Conservation (phyloP, 257 asterid species). For the Solanum lignicaule region DNA sequence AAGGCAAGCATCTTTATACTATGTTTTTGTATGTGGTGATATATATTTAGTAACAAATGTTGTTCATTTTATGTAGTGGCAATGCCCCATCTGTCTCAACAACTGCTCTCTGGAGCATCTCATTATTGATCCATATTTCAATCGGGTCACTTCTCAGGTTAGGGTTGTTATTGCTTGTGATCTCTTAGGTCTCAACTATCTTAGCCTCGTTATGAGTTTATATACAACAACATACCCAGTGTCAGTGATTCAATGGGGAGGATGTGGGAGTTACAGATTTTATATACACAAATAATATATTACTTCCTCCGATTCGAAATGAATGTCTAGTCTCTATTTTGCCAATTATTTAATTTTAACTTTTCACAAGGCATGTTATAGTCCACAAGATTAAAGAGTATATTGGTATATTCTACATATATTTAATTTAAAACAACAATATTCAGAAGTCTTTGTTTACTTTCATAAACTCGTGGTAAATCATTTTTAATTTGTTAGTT, state of each 20-base stretch:
- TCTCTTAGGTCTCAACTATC: not conserved
- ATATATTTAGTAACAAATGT: not conserved
- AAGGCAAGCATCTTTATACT: constrained; percentile 38
- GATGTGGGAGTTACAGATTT: not conserved
- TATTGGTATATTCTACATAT: too few species aligned
- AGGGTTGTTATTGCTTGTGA: not conserved
- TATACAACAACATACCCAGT: not conserved
- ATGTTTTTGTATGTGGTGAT: not conserved
- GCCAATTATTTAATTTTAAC: not conserved
- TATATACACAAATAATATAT: not conserved
- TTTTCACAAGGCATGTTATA: not conserved
- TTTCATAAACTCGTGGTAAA: not conserved
- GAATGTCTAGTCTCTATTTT: not conserved
- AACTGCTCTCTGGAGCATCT: constrained; percentile 76
- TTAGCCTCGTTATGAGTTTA: not conserved
- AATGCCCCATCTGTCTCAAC: constrained; percentile 85
- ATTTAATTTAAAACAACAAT: not conserved
- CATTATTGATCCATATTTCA: constrained; percentile 82
- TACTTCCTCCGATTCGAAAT: not conserved
- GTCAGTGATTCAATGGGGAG: not conserved
- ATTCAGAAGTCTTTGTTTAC: too few species aligned
- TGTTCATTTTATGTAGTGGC: constrained; percentile 56
- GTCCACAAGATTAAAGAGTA: not conserved
- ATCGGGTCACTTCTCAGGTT: constrained; percentile 70
- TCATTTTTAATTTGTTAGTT: too few species aligned